Evolutionary conservation across 768 basidiomycete species (phyloP).

Genomic region (Piloderma croceum): DNA sequence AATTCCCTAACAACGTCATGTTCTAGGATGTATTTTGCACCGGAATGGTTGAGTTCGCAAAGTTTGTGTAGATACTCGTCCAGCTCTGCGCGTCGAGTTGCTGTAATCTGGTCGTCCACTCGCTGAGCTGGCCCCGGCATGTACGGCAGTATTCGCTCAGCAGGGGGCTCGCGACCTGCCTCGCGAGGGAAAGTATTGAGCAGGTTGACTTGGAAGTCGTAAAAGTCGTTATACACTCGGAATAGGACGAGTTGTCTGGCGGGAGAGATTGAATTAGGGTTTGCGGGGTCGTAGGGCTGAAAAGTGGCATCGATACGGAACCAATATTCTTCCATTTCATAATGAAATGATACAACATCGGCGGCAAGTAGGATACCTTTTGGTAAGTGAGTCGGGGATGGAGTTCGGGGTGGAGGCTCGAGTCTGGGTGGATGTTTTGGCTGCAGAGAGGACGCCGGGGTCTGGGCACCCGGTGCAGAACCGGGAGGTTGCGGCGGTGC

Average conservation of each 20-base stretch:
- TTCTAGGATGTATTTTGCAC: conserved; percentile 76
- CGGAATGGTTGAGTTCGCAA: conserved; percentile 60
- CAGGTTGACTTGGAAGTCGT: conserved; percentile 90
- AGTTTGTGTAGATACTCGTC: conserved; percentile 84
- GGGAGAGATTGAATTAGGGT: conserved; percentile 50
- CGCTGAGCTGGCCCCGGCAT: conserved; percentile 93
- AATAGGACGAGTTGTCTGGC: conserved; percentile 83
- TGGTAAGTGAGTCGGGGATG: conserved; percentile 50
- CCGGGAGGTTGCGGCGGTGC: conserved; percentile 15
- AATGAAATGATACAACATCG: conserved; percentile 94
- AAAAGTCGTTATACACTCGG: conserved; percentile 96
- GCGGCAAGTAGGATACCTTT: conserved; percentile 83
- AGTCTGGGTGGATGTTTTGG: conserved; percentile 16
- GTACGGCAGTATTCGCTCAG: conserved; percentile 80
- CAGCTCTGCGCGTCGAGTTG: conserved; percentile 73
- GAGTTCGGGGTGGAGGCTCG: conserved; percentile 30
- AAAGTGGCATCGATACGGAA: conserved; percentile 89
- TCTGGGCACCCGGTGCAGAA: conserved; percentile 13
- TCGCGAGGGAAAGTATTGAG: conserved; percentile 86
- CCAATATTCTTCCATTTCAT: conserved; percentile 95
- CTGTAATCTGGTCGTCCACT: conserved; percentile 81
- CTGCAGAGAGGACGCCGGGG: conserved; percentile 26
- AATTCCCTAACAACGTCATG: conserved; percentile 78
- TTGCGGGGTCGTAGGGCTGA: conserved; percentile 70
- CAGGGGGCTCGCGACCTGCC: conserved; percentile 69